Base-by-base conservation (phyloP, 1,139 yeast species). In the Saccharomycopsis hybrid region DNA sequence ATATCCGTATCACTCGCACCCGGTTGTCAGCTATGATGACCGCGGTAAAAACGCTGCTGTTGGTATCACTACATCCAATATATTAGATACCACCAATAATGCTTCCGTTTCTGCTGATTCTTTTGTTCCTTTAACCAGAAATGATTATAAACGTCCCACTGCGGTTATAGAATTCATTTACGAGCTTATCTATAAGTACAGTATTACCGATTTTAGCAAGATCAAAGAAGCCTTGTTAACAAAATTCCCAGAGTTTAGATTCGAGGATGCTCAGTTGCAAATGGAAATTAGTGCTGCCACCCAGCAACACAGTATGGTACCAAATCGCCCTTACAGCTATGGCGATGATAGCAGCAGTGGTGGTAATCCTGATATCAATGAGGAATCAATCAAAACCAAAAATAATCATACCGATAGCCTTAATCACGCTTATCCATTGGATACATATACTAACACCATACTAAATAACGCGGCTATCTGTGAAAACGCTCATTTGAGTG, bases 1-100 rank as follows among this genome's bases (percentile, higher is more conserved):
- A 13, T 44, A 27, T 32, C 47, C 52, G 28, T 41, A 18, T 40
- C 54, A 51, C 35, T 42, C 52, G 41, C 54, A 51, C 40, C 11
- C 41, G n/a, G 38, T 41, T n/a, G n/a, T 27, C 33, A 36, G 42
- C 13, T 36, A 33, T 18, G 39, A 43, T n/a, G 30, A 29, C 9
- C 8, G 33, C 33, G 33, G 8, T 31, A 31, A 9, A 5, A 9
- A 5, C 33, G 33, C 33, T 7, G 33, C 33, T 31, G 33, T 5
- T n/a, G n/a, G n/a, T n/a, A n/a, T n/a, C n/a, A n/a, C n/a, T n/a
- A n/a, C n/a, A n/a, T n/a, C n/a, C n/a, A n/a, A n/a, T n/a, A n/a
- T n/a, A n/a, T n/a, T n/a, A n/a, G n/a, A n/a, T n/a, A n/a, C n/a
- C n/a, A n/a, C n/a, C n/a, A n/a, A n/a, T n/a, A n/a, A n/a, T n/a